Base-by-base conservation (phyloP, 2,329 filamentous ascomycete species). In the Boeremia exigua region DNA sequence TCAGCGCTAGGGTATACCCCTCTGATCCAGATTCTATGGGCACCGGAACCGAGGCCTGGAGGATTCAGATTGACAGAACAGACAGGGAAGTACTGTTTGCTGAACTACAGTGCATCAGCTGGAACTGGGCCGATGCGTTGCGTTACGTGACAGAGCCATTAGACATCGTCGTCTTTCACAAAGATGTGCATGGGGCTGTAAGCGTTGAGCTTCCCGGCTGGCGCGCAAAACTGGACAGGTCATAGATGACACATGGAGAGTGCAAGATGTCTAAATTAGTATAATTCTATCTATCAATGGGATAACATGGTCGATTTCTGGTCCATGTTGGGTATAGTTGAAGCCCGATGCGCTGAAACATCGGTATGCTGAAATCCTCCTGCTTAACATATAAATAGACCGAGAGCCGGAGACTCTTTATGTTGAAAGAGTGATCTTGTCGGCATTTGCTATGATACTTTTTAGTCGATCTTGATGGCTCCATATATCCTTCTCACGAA, bases 401-500 rank as follows among this genome's bases (percentile, higher is more conserved):
- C 19, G 19, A 37, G 1, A 11, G 34, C 34, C 19, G 17, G 19
- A 45, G 1, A 7, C 14, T n/a, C 10, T 10, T 29, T 6, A 5
- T 11, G 3, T 8, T 6, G n/a, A 15, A 11, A 34, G 7, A 14
- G 33, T 10, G 8, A 10, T 11, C 32, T 15, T 11, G n/a, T 28
- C 19, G 33, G 7, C 19, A n/a, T n/a, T 3, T 38, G 15, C 15
- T 15, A 7, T 12, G 23, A 10, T 17, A 19, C 12, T 25, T 25
- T 25, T 58, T 47, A 63, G 40, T 63, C 60, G 11, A 63, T 53
- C 17, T 63, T 63, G 15, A 63, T 53, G 2, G 58, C 55, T 87
- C 86, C 86, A 73, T 95, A 96, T 69, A 96, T 92, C 71, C 88
- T 85, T 70, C 90, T 82, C 51, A 96, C 86, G 80, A 96, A 96